Evolutionary conservation across 345 rosid genomes (phyloP).

Genomic region (Melaleuca quinquenervia): DNA sequence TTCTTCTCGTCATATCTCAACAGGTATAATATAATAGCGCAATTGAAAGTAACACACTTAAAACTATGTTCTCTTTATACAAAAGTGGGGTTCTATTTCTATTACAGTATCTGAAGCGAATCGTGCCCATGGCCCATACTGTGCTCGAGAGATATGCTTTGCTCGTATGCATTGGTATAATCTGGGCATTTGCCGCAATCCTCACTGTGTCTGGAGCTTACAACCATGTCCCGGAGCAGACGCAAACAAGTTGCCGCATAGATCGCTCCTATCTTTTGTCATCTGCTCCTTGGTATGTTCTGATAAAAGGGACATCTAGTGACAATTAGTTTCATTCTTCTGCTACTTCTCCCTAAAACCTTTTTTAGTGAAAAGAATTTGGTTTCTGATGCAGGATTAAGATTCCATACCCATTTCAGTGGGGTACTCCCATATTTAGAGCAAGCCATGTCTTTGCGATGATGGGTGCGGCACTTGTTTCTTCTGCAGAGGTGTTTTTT

Average conservation of each 20-base stretch:
- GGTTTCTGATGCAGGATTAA: conserved; percentile 47
- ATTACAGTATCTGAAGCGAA: conserved; percentile 53
- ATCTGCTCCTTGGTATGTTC: conserved; percentile 72
- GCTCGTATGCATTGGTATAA: conserved; percentile 63
- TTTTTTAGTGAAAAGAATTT: not conserved
- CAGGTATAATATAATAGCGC: conserved; percentile 35
- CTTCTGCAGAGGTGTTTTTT: conserved; percentile 73
- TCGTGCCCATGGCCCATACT: conserved; percentile 11
- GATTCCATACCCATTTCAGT: conserved; percentile 89
- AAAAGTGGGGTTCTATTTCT: not conserved
- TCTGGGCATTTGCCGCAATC: conserved; percentile 93
- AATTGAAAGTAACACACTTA: not conserved
- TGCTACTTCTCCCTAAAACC: not conserved
- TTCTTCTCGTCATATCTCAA: conserved; percentile 53
- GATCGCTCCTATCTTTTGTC: conserved; percentile 65
- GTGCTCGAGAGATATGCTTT: conserved; percentile 79
- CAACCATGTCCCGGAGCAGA: conserved; percentile 47
- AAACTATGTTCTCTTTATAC: not conserved
- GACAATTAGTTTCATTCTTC: not conserved
- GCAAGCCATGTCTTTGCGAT: conserved; percentile 95
- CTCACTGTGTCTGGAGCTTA: conserved; percentile 91
- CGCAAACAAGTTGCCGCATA: conserved; percentile 71
- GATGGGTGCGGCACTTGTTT: conserved; percentile 88
- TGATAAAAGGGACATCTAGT: not conserved
- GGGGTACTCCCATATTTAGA: conserved; percentile 93